A percentile compares a stretch with the other conserved stretches of the same genome.
These are phyloP conservation scores for Penicillium sp. DNA, from an alignment of 2,329 filamentous ascomycete species.

Conservation along the genomic window DNA sequence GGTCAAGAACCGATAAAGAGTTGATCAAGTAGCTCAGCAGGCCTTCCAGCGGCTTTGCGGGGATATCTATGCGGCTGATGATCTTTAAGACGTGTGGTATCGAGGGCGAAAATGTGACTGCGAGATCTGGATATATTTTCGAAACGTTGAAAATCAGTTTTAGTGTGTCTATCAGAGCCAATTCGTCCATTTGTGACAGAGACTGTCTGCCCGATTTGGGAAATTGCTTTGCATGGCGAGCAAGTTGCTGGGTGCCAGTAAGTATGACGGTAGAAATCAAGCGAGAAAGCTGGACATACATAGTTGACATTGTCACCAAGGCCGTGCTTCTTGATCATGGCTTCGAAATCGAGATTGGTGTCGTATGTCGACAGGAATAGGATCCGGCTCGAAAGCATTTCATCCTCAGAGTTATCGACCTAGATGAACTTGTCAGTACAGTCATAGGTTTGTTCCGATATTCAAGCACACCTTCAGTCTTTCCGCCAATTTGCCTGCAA, in stretches of 20 bases:
- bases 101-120: constrained; percentile 62
- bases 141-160: constrained; percentile 89
- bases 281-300: constrained; percentile 24
- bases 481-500: constrained; percentile 65
- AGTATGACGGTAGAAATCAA: constrained; percentile 8
- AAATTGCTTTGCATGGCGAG: constrained; percentile 64
- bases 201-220: constrained; percentile 40
- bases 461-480: constrained; percentile 56
- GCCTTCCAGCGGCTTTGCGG: constrained; percentile 67
- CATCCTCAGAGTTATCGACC: constrained; percentile 73
- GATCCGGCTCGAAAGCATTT: constrained; percentile 79
- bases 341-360: constrained; percentile 64
- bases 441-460: no score
- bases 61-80: constrained; percentile 60
- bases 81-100: constrained; percentile 70
- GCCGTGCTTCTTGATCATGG: constrained; percentile 63
- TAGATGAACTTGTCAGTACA: constrained; percentile 20
- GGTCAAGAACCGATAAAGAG: constrained; percentile 73
- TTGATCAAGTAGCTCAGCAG: constrained; percentile 74
- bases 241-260: constrained; percentile 54
- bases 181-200: constrained; percentile 58
- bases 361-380: constrained; percentile 78
- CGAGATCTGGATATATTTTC: constrained; percentile 66
- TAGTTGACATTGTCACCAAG: constrained; percentile 67
- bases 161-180: constrained; percentile 79